Conservation (phyloP, 148 eudicot species). For the Arctostaphylos glauca region DNA sequence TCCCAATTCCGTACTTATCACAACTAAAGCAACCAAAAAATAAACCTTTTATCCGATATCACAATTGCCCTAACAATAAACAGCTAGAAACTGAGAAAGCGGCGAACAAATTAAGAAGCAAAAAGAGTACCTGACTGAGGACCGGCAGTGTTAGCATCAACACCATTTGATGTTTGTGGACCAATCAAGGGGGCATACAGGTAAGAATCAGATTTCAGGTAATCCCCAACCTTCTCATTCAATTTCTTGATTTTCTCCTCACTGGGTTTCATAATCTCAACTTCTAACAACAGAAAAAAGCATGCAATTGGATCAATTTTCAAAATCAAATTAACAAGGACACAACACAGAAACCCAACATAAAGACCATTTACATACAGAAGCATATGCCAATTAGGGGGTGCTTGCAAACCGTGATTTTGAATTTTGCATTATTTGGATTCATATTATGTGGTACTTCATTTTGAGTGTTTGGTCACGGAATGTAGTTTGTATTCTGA, state of each 20-base stretch:
- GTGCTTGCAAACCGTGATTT: too few species aligned
- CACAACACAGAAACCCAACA: not conserved
- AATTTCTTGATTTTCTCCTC: conserved; percentile 8
- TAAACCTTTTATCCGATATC: too few species aligned
- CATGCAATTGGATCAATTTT: not conserved
- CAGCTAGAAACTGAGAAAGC: too few species aligned
- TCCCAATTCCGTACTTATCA: too few species aligned
- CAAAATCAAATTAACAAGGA: not conserved
- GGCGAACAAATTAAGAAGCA: not conserved
- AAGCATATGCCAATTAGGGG: not conserved
- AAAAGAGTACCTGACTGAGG: not conserved
- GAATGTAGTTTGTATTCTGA: too few species aligned
- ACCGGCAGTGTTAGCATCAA: not conserved
- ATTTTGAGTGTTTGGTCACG: too few species aligned
- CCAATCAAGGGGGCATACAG: conserved; percentile 22
- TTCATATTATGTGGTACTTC: too few species aligned
- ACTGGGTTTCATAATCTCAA: conserved; percentile 5
- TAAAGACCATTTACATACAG: not conserved
- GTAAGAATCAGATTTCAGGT: conserved; percentile 18
- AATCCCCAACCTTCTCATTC: conserved; percentile 12
- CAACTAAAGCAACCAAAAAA: too few species aligned
- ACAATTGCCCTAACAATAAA: too few species aligned
- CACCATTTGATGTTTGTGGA: not conserved
- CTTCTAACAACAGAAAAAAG: conserved; percentile 6
- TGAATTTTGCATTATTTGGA: too few species aligned